Percentiles rank a stretch among this genome's conserved stretches.
phyloP scores from a whole-genome alignment of 106 monocot genomes.

The Allium sativum region DNA sequence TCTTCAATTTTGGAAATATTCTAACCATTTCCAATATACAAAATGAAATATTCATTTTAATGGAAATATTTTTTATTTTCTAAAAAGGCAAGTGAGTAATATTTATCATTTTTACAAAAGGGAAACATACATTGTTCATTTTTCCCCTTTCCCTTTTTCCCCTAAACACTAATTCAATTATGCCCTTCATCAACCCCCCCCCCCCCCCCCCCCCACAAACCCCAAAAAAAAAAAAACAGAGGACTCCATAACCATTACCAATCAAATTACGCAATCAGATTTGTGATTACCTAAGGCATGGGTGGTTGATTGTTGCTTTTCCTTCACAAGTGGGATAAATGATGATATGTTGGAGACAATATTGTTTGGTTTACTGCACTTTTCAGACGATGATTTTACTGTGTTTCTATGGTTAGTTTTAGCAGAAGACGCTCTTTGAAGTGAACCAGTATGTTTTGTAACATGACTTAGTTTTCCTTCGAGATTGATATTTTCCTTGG shows the following conservation, averaged over 20 bases:
- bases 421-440: constrained; percentile 5
- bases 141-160: too few species aligned
- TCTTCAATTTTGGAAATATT: too few species aligned
- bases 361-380: constrained; percentile 23
- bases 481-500: constrained; percentile 7
- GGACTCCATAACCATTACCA: neutral
- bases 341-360: constrained; percentile 43
- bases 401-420: constrained; percentile 16
- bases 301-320: constrained; percentile 37
- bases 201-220: too few species aligned
- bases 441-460: neutral
- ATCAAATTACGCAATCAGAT: too few species aligned
- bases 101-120: too few species aligned
- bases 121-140: too few species aligned
- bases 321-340: constrained; percentile 42
- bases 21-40: too few species aligned
- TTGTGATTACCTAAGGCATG: constrained; percentile 13
- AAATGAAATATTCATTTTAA: too few species aligned
- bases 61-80: too few species aligned
- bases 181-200: too few species aligned
- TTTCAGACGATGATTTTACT: constrained; percentile 5
- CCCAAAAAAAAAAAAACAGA: neutral
- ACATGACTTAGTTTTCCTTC: constrained; percentile 12
- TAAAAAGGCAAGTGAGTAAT: too few species aligned
- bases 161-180: too few species aligned